Base-by-base conservation (phyloP, 1,139 yeast genomes). In the Geotrichum carabidarum region DNA sequence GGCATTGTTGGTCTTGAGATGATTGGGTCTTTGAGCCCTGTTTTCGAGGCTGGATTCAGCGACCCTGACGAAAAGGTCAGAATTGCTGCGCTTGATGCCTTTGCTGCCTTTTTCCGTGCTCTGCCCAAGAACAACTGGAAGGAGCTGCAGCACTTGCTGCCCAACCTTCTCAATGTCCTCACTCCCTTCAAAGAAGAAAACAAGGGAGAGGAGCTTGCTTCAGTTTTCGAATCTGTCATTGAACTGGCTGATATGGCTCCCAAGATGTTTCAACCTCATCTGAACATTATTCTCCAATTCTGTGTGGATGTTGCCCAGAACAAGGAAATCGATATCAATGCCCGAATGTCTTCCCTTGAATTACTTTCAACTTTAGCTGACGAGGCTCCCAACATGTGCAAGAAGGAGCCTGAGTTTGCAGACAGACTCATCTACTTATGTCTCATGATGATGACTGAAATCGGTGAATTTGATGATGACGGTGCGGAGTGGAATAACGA, bases 211-310 rank as follows among this genome's bases (percentile, higher is more conserved):
- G 88, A 96, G 11, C 78, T 93, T 63, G 84, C 96, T 1, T 78
- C 88, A 6, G 96, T 91, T n/a, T 79, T 93, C 60, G 96, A 89
- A 70, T 79, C 91, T 9, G 77, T 93, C 63, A 89, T 91, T 58
- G 98, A 93, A 64, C 78, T 93, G 59, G 96, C 91, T 8, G 94
- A 86, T 62, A 74, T 91, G 59, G 98, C 98, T 9, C 99, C 99
- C 52, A 93, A 91, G 67, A 81, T 93, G 82, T 93, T 93, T 74
- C 82, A 81, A 65, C 89, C 88, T 50, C 87, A 91, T 87, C 91
- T 93, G 70, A 83, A 86, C 50, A 84, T 89, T 30, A 83, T 93
- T 50, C 81, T 91, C 54, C 88, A 87, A 59, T 93, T 93, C 67
- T 83, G 95, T 64, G 78, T 90, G 14, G 81, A 83, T 32, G 93